These are phyloP conservation scores for Coniosporium apollinis DNA, from an alignment of 495 filamentous ascomycete species.

Conservation along the genomic window DNA sequence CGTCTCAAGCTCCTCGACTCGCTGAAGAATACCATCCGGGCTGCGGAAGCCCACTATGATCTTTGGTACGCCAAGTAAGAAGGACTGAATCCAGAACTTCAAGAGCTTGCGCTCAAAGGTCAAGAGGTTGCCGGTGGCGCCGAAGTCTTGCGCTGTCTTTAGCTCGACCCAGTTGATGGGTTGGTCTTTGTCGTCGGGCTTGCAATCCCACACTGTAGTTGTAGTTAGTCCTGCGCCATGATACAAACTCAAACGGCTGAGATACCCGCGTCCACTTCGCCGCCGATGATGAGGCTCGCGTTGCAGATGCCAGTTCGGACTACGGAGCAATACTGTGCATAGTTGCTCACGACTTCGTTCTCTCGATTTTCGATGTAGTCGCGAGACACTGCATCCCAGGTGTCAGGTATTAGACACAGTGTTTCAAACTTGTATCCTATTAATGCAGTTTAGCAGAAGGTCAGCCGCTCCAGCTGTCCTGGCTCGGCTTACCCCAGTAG, in stretches of 20 bases:
- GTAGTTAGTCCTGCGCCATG: no score
- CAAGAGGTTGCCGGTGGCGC: slow-evolving; percentile 35
- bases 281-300: slow-evolving; percentile 58
- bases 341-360: slow-evolving; percentile 57
- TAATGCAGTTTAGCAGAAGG: slow-evolving; percentile 10
- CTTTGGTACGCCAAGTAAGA: slow-evolving; percentile 78
- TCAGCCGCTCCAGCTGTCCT: background rate
- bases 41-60: slow-evolving; percentile 82
- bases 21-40: slow-evolving; percentile 49
- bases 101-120: slow-evolving; percentile 80
- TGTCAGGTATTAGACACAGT: slow-evolving; percentile 50
- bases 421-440: slow-evolving; percentile 94
- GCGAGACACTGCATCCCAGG: slow-evolving; percentile 53
- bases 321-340: slow-evolving; percentile 86
- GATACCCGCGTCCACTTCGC: slow-evolving; percentile 82
- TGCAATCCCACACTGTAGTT: slow-evolving; percentile 69
- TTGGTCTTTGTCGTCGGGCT: slow-evolving; percentile 43
- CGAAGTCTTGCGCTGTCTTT: slow-evolving; percentile 61
- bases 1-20: slow-evolving; percentile 63
- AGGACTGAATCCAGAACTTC: slow-evolving; percentile 94
- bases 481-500: slow-evolving; percentile 38
- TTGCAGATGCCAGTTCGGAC: slow-evolving; percentile 73
- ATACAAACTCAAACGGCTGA: no score
- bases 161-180: slow-evolving; percentile 87
- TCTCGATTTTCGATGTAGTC: slow-evolving; percentile 64